Base-by-base conservation (phyloP, 345 rosid genomes). In the Ceriops tagal region DNA sequence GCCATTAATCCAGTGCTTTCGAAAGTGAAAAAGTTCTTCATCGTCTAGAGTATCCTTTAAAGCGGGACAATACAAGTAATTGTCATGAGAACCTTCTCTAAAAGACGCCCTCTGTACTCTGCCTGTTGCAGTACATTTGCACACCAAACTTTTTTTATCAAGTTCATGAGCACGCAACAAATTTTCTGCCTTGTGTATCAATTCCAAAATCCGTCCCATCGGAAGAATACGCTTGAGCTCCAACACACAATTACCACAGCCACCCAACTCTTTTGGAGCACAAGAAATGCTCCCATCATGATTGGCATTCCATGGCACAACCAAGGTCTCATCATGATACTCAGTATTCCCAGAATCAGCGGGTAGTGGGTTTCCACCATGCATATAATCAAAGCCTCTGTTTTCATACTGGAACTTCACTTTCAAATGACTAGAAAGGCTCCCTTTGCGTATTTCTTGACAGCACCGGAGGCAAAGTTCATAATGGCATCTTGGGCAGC, bases 401-500 rank as follows among this genome's bases (percentile, higher is more conserved):
- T 87, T 46, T 56, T 68, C 70, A 76, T 70, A 87, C 0, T 68
- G 74, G 56, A 81, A 64, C 60, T 78, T 72, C 61, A 86, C 61
- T 77, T 84, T 90, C 65, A 77, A 70, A 62, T 79, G 80, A 60
- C 64, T 69, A 4, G 68, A 69, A 55, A 87, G 79, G 24, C 60
- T 78, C 49, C 87, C 84, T 66, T 71, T 69, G 18, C 88, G 96
- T 69, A 92, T 80, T 68, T 95, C 99, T 80, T 74, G 78, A 74
- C 97, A 95, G 67, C 99, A 95, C 60, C 73, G 67, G 62, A 95
- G 84, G 76, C 99, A 92, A 49, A 92, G 84, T 63, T 95, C 99
- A 66, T 76, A 88, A 56, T 85, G 68, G 75, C 97, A 90, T 2
- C 82, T 86, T 58, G 85, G 80, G 66, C 96, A 95, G 80, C 96